These are phyloP conservation scores for Groenewaldozyma salmanticensis DNA, from an alignment of 805 yeast species.

Conservation along the genomic window DNA sequence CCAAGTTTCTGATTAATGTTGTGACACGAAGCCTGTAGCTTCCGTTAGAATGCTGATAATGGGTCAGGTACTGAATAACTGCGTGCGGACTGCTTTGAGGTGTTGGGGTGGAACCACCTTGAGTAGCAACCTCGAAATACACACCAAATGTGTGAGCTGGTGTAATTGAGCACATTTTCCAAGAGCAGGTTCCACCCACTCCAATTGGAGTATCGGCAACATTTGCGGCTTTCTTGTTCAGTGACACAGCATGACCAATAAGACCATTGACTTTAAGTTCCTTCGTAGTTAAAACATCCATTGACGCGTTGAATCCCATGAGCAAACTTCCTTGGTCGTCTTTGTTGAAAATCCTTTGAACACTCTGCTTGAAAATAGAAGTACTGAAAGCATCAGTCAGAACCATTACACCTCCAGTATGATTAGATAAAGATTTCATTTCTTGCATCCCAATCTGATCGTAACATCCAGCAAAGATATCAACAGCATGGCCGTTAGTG, in stretches of 20 bases:
- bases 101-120: constrained; percentile 8
- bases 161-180: constrained; percentile 75
- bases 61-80: constrained; percentile 76
- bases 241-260: constrained; percentile 84
- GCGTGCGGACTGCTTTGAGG: constrained; percentile 20
- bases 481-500: constrained; percentile 68
- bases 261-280: constrained; percentile 87
- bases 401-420: constrained; percentile 83
- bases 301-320: constrained; percentile 83
- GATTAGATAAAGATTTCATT: constrained; percentile 76
- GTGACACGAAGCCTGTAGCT: constrained; percentile 83
- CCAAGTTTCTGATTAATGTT: constrained; percentile 51
- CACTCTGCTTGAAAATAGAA: constrained; percentile 85
- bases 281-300: constrained; percentile 69
- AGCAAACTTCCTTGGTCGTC: constrained; percentile 80
- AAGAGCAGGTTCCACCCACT: constrained; percentile 82
- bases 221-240: constrained; percentile 45
- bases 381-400: constrained; percentile 91
- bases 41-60: constrained; percentile 94
- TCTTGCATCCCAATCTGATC: constrained; percentile 94
- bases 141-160: constrained; percentile 85
- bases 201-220: constrained; percentile 93
- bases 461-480: constrained; percentile 88
- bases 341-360: constrained; percentile 74
- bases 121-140: constrained; percentile 67